phyloP scores from a whole-genome alignment of 805 yeast species.

The Wickerhamiella nectarea region DNA sequence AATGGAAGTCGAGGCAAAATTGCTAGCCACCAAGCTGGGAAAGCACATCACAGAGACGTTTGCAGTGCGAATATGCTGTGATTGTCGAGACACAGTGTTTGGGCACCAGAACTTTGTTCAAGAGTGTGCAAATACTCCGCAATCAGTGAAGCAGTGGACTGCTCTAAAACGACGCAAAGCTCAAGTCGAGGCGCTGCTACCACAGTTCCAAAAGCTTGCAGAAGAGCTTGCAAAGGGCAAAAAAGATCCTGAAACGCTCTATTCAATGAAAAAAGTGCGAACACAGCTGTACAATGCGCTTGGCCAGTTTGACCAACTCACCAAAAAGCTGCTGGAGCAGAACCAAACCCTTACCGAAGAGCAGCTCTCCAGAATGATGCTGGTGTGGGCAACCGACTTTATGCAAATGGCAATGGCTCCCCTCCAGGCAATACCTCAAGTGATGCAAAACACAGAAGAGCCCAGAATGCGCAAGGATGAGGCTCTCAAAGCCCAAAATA shows the following conservation, averaged over 20 bases:
- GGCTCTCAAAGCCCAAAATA: slow-evolving; percentile 27
- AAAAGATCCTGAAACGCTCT: slow-evolving; percentile 9
- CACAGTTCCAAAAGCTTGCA: slow-evolving; percentile 32
- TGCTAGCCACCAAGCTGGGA: slow-evolving; percentile 23
- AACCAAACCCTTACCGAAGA: slow-evolving; percentile 33
- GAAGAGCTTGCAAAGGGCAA: slow-evolving; percentile 26
- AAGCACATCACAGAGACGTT: slow-evolving; percentile 4
- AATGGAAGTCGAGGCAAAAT: slow-evolving; percentile 44
- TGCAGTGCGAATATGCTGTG: slow-evolving; percentile 47
- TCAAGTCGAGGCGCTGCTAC: slow-evolving; percentile 30
- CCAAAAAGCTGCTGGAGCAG: slow-evolving; percentile 31
- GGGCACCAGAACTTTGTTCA: slow-evolving; percentile 36
- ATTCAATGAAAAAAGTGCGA: slow-evolving; percentile 23
- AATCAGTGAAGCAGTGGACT: slow-evolving; percentile 31
- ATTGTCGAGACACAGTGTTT: slow-evolving; percentile 53
- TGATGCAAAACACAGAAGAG: slow-evolving; percentile 24
- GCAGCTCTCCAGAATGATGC: slow-evolving; percentile 40
- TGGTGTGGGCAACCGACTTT: slow-evolving; percentile 41
- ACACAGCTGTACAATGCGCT: slow-evolving; percentile 37
- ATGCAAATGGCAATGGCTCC: slow-evolving; percentile 56
- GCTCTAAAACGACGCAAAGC: slow-evolving; percentile 29
- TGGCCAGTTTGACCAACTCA: slow-evolving; percentile 36
- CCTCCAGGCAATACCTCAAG: slow-evolving; percentile 44
- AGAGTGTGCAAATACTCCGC: slow-evolving; percentile 30
- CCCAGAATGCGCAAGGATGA: slow-evolving; percentile 20